phyloP scores from a whole-genome alignment of 176 grass and related monocot species.

The Oryza glaberrima region DNA sequence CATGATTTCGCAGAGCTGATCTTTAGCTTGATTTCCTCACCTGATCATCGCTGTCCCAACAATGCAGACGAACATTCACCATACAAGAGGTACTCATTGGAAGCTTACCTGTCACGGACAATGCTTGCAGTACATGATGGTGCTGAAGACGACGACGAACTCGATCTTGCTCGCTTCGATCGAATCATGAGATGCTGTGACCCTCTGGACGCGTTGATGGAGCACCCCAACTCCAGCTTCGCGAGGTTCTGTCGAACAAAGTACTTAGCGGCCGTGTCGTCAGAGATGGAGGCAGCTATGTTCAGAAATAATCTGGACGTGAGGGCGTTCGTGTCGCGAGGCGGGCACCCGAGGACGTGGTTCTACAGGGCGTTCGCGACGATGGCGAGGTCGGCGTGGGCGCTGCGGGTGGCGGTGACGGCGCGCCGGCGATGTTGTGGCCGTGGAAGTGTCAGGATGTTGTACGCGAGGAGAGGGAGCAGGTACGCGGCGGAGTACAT shows the following conservation, averaged over 20 bases:
- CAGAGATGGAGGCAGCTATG: neutral
- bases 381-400: constrained; percentile 26
- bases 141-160: neutral
- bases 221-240: neutral
- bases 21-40: neutral
- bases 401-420: neutral
- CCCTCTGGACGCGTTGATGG: constrained; percentile 20
- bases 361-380: constrained; percentile 31
- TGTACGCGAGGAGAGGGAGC: constrained; percentile 22
- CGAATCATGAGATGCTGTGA: constrained; percentile 18
- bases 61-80: neutral
- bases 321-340: constrained; percentile 24
- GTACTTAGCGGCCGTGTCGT: neutral
- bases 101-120: constrained; percentile 5
- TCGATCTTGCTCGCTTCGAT: neutral
- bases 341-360: constrained; percentile 29
- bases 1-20: neutral
- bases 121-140: neutral
- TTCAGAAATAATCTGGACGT: constrained; percentile 1
- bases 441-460: neutral
- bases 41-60: neutral
- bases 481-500: neutral
- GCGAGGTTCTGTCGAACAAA: neutral
- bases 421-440: neutral
- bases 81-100: neutral